A percentile compares a stretch with the other conserved stretches of the same genome.
Evolutionary conservation across 768 basidiomycete genomes (phyloP).

Genomic region (Naganishia onofrii): DNA sequence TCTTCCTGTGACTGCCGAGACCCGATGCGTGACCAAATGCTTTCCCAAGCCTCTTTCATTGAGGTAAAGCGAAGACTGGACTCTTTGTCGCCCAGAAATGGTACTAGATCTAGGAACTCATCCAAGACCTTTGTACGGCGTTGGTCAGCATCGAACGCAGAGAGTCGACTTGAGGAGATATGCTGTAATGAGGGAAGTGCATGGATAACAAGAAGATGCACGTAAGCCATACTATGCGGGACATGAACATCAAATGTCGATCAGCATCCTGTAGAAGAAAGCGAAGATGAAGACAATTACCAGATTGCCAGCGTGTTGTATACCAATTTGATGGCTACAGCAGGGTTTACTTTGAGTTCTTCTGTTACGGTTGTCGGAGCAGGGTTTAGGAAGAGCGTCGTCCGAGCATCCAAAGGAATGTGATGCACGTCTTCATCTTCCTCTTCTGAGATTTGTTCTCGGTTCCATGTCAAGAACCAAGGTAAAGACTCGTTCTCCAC

Average conservation of each 20-base stretch:
- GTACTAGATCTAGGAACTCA: background rate
- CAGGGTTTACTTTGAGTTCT: background rate
- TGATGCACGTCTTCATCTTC: background rate
- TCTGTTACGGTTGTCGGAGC: background rate
- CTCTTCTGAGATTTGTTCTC: background rate
- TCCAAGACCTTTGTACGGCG: background rate
- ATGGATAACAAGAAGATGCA: background rate
- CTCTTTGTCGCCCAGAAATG: background rate
- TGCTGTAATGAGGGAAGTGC: background rate
- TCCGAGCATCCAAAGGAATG: background rate
- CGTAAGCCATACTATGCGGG: background rate
- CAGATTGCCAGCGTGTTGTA: conserved; percentile 15
- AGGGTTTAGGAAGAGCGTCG: background rate
- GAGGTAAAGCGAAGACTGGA: conserved; percentile 5
- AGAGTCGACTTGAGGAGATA: background rate
- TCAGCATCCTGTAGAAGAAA: background rate
- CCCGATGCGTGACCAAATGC: background rate
- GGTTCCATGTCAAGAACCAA: background rate
- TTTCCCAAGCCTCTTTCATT: background rate
- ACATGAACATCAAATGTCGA: background rate
- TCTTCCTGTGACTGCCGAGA: background rate
- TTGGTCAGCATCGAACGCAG: background rate
- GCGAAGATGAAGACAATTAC: background rate
- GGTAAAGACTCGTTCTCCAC: conserved; percentile 6
- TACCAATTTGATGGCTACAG: background rate